Evolutionary conservation across 495 filamentous ascomycete species (phyloP).

Genomic region (Cladorrhinum samala): DNA sequence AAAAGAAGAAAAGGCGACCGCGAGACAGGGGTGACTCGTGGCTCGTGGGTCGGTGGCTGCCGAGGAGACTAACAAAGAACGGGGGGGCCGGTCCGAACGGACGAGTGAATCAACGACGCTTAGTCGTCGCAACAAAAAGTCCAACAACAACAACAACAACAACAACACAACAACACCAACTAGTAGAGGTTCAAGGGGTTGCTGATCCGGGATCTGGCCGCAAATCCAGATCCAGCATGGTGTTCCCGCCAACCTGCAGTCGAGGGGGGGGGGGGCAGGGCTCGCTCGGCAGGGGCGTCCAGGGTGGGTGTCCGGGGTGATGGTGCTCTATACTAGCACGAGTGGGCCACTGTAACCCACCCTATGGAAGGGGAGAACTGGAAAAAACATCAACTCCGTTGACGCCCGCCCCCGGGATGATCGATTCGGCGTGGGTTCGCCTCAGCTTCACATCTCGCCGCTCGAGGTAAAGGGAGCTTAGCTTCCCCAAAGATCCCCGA

Average conservation of each 20-base stretch:
- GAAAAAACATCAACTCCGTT: no score
- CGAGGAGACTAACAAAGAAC: background rate
- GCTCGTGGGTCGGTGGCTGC: background rate
- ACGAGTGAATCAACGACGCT: background rate
- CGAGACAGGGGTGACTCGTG: background rate
- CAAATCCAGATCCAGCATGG: slow-evolving; percentile 23
- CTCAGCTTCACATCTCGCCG: no score
- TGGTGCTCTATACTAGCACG: no score
- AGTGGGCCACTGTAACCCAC: slow-evolving; percentile 6
- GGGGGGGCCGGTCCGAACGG: background rate
- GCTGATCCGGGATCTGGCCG: slow-evolving; percentile 15
- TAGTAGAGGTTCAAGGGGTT: slow-evolving; percentile 14
- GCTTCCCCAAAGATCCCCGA: no score
- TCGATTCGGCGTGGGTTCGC: no score
- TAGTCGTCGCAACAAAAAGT: no score
- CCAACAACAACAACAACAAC: no score
- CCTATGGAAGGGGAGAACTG: background rate
- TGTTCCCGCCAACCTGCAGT: slow-evolving; percentile 1
- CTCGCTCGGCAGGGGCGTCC: slow-evolving; percentile 13
- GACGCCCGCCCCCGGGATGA: no score
- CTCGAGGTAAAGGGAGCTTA: no score
- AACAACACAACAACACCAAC: no score
- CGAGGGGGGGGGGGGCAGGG: no score
- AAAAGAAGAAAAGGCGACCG: no score
- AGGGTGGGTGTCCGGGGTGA: slow-evolving; percentile 1